These are phyloP conservation scores for Trichoderma oligosporum DNA, from an alignment of 2,329 filamentous ascomycete species.

Conservation along the genomic window DNA sequence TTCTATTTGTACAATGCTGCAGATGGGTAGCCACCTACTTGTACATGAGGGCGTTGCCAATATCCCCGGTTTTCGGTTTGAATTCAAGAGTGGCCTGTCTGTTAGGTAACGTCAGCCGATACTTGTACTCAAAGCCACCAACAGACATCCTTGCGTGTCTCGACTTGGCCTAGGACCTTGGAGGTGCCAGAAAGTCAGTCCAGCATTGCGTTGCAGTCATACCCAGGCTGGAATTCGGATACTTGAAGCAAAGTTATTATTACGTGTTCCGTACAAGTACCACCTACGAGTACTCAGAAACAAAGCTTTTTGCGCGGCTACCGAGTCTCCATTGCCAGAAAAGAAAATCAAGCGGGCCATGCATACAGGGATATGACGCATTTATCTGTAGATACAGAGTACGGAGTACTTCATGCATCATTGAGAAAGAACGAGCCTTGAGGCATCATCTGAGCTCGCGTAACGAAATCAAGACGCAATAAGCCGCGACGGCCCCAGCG, in stretches of 20 bases:
- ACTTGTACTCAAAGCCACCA: conserved; percentile 10
- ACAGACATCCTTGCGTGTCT: conserved; percentile 13
- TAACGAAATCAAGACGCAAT: conserved; percentile 13
- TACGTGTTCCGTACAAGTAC: not conserved
- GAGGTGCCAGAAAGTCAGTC: conserved; percentile 2
- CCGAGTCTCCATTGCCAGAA: not conserved
- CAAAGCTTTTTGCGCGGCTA: conserved; percentile 2
- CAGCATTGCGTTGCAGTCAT: not conserved
- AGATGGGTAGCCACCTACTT: conserved; percentile 3
- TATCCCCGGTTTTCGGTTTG: conserved; percentile 3
- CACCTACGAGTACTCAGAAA: conserved; percentile 7
- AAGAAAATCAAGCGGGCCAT: not conserved
- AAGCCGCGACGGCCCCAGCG: conserved; percentile 26
- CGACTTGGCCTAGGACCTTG: not conserved
- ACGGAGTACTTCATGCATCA: not conserved
- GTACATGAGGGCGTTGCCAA: not conserved
- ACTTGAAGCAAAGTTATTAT: not conserved
- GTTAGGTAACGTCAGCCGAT: conserved; percentile 5
- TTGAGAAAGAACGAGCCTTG: not conserved
- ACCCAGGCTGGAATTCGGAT: not conserved
- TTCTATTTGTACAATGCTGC: conserved; percentile 8
- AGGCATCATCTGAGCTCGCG: conserved; percentile 12
- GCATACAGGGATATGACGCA: not conserved
- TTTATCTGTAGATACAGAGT: too few species aligned
- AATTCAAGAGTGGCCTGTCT: not conserved